Evolutionary conservation across 768 basidiomycete species (phyloP), one percentile per base, ranked within the genome.

Genomic region (Naganishia randhawae): DNA sequence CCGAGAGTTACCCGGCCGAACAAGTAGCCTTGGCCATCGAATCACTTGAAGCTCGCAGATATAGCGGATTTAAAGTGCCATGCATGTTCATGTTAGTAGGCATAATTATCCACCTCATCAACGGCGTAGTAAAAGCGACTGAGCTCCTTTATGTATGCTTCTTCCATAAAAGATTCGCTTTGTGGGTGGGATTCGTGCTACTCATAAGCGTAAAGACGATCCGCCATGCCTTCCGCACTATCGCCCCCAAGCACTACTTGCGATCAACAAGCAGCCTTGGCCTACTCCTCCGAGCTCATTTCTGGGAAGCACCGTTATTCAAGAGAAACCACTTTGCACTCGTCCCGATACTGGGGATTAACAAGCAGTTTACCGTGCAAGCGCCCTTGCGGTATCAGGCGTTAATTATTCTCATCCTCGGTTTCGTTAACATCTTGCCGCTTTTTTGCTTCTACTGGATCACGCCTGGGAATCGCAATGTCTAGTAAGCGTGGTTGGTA

Each of bases 301-400:
- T 61, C 39, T 29, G 37, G 31, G 57, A 61, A 41, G 37, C 57
- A 22, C 57, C 57, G 25, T 27, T 61, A 7, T 39, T 42, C 57
- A 6, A 10, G 22, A 19, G 10, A 10, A 35, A 25, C 39, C 57
- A 61, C 27, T 25, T 39, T 27, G 57, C 29, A 2, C 57, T 39
- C 35, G 41, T 61, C 27, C 39, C 57, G 22, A 39, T 61, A 25
- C 27, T 61, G 22, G 57, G 57, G 22, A 35, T 61, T n/a, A n/a
- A n/a, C 27, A n/a, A 39, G 7, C n/a, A 27, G 9, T 61, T 61
- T 25, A 61, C 57, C 22, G 17, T 42, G 8, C 57, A 61, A 39
- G 57, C 57, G 16, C 57, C 57, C 7, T 19, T 61, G 39, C 57
- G 57, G 37, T 61, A 61, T 41, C 57, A 61, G 17, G 37, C 57